Evolutionary conservation across 345 rosid species (phyloP), one percentile per base, ranked within the genome.

Genomic region (Lenwebbia sp.): DNA sequence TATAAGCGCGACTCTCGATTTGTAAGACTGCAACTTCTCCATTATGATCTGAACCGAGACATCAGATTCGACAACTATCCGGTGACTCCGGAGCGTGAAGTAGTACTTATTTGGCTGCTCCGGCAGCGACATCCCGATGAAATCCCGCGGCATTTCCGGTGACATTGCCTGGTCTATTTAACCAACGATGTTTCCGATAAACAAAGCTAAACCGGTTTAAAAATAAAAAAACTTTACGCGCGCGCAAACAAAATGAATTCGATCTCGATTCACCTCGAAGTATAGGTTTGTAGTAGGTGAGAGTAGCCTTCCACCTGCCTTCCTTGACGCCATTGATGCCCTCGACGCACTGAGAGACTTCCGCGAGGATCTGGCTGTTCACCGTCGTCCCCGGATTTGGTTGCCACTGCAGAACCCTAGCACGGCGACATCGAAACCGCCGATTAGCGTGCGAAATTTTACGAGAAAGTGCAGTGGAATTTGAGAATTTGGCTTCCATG

Each of bases 21-120:
- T 96, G 88, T 95, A 96, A 84, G 98, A 96, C 85, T 97, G 99
- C 90, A 97, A 91, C 87, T 95, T 97, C 94, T 97, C 99, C 99
- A 97, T 97, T 47, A 96, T 96, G 65, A 88, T 87, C 85, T 95
- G 98, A 88, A 97, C 94, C 5, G 97, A 90, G 5, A 95, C 90
- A 91, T 96, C 99, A 2, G 96, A 94, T 85, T 97, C 99, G 3
- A 95, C 85, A 12, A 97, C 94, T 33, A 96, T 90, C 90, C 94
- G 92, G 84, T 94, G 97, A 57, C 84, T 90, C 54, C 95, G 92
- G 56, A 95, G 92, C 28, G 96, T 90, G 90, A 97, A 96, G 82
- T 93, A 95, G 85, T 93, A 95, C 94, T 95, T 97, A 84, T 87
- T 90, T 7, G 99, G 97, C 89, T 93, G 94, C 90, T 97, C 98